Evolutionary conservation across 2,329 filamentous ascomycete genomes (phyloP).

Genomic region (Aspergillus sclerotialis): DNA sequence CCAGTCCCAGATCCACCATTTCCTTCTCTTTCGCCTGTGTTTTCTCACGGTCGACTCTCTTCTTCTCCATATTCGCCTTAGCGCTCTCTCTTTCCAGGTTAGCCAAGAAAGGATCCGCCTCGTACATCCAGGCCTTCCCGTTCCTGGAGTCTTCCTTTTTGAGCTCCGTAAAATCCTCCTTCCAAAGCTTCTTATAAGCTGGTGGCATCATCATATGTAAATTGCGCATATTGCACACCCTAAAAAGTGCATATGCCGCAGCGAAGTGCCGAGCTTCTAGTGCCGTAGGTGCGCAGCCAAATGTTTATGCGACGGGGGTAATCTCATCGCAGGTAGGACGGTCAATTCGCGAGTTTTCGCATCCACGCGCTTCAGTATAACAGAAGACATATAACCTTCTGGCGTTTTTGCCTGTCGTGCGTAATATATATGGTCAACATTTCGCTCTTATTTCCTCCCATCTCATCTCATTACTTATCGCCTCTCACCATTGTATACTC

Average conservation of each 20-base stretch:
- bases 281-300: constrained; percentile 69
- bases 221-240: constrained; percentile 92
- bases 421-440: constrained; percentile 10
- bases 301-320: constrained; percentile 69
- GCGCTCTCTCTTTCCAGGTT: constrained; percentile 73
- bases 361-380: constrained; percentile 68
- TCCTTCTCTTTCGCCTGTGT: constrained; percentile 58
- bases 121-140: constrained; percentile 81
- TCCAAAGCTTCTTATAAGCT: constrained; percentile 84
- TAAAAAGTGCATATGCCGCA: constrained; percentile 82
- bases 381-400: constrained; percentile 71
- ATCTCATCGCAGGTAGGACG: constrained; percentile 71
- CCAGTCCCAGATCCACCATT: constrained; percentile 49
- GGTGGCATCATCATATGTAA: constrained; percentile 91
- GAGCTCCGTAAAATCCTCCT: constrained; percentile 71
- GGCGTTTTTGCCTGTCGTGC: constrained; percentile 53
- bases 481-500: constrained; percentile 78
- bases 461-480: no score
- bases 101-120: constrained; percentile 85
- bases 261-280: constrained; percentile 91
- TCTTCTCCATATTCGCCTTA: constrained; percentile 69
- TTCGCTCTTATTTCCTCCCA: no score
- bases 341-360: constrained; percentile 73
- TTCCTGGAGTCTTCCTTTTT: constrained; percentile 75
- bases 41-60: constrained; percentile 62